phyloP scores from a whole-genome alignment of 306 rosid species.

The Acmispon strigosus region DNA sequence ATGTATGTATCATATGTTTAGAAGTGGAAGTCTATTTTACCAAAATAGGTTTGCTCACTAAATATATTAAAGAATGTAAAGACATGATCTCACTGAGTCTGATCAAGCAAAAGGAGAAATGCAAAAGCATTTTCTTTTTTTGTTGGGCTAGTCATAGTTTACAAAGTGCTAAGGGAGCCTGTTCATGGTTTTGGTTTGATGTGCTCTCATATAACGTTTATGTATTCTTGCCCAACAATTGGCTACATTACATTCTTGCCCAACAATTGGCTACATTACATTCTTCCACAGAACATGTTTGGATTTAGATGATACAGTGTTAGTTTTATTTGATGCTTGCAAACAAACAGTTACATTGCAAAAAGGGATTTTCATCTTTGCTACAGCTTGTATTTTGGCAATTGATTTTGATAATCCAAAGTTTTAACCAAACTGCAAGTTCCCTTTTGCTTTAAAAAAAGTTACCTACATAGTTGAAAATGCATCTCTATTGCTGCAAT shows the following conservation, averaged over 20 bases:
- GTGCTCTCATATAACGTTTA: slow-evolving; percentile 1
- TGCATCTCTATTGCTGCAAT: too few relatives aligned
- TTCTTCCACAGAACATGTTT: background rate
- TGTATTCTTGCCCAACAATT: background rate
- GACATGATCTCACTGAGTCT: slow-evolving; percentile 28
- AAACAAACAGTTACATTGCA: too few relatives aligned
- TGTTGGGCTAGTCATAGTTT: slow-evolving; percentile 9
- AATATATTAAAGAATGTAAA: slow-evolving; percentile 36
- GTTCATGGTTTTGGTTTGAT: slow-evolving; percentile 14
- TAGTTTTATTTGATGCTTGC: too few relatives aligned
- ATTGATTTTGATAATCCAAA: too few relatives aligned
- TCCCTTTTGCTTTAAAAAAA: too few relatives aligned
- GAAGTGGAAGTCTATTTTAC: slow-evolving; percentile 28
- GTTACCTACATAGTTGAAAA: too few relatives aligned
- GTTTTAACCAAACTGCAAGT: too few relatives aligned
- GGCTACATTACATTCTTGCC: background rate
- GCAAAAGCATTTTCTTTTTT: slow-evolving; percentile 8
- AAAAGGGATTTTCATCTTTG: too few relatives aligned
- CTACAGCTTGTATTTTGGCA: too few relatives aligned
- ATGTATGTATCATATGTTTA: slow-evolving; percentile 25
- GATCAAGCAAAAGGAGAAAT: slow-evolving; percentile 16
- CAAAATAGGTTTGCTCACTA: slow-evolving; percentile 22
- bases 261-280: background rate
- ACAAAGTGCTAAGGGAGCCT: slow-evolving; percentile 1
- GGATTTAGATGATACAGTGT: background rate